Base-by-base conservation (phyloP, 192 early-diverging fungal genomes). In the Kickxella alabastrina region DNA sequence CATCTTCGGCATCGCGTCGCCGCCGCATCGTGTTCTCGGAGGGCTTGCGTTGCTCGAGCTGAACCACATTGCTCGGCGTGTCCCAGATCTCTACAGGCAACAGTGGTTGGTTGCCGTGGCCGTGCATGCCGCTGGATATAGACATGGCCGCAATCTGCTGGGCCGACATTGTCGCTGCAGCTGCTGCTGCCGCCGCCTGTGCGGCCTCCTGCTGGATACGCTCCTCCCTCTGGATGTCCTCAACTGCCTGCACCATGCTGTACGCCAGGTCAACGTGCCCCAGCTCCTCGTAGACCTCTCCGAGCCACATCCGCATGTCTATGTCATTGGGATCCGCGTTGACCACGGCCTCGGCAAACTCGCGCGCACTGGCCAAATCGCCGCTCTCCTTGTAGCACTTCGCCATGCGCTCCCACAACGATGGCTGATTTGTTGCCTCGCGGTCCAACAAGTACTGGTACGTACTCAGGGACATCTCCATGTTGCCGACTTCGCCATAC, bases 251-350 rank as follows among this genome's bases (percentile, higher is more conserved):
- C 39, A 79, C 48, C 57, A 65, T 63, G 9, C 52, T 35, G 44
- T 57, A 64, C 13, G 77, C 77, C 49, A 54, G 25, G 15, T 62
- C 58, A 6, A 51, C 43, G 7, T 62, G 43, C 24, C 85, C 86
- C 29, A 79, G 49, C 31, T 85, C 83, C 35, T 86, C 79, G 54
- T 83, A 86, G 2, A 90, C 56, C 44, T 83, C 71, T 22, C 73
- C 80, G 3, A 90, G 68, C 59, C 67, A 77, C 24, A 85, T 32
- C 34, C 79, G 78, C 56, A 78, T 69, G n/a, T 84, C 81, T 19
- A 75, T 25, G 42, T 89, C 80, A 19, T 62, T 49, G 1, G 84
- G 77, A 24, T 82, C 65, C 6, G 64, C 79, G 13, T 82, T 57
- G 7, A 83, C 53, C 45, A 79, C 78, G 4, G 51, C 47, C 43